Base-by-base conservation (phyloP, 164 flowering plant genomes). In the Litsea cubeba region DNA sequence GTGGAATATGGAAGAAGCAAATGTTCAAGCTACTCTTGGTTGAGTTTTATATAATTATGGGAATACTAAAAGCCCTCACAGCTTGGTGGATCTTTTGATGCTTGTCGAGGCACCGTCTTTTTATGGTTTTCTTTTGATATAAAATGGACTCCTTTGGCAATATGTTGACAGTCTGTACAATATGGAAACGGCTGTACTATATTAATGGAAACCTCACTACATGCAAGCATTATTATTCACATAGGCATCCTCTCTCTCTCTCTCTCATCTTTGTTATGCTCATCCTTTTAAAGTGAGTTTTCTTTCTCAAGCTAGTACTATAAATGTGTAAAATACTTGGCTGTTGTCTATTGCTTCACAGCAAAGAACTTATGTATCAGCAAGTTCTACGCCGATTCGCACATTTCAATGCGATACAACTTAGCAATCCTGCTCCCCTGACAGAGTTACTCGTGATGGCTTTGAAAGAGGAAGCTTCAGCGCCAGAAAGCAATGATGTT, bases 361-460 rank as follows among this genome's bases (percentile, higher is more conserved):
- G 97, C 93, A 94, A 96, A 80, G 99, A 96, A 83, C 97, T 96
- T 70, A 96, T 96, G 97, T 96, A 96, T 76, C 99, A 96, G 82
- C 99, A 91, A 85, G 92, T 83, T 69, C 81, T 96, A 49, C 91
- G 89, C 17, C 92, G 98, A 17, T 96, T 96, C 85, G 89, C 91
- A 26, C 97, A 96, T 85, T 93, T 93, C 82, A 94, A 87, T 88
- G 97, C 90, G 68, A 94, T 96, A 73, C 95, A 94, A 76, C 83
- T 94, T 54, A 96, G 99, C 78, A 88, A 94, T 35, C 93, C 98
- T 46, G 97, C 95, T 30, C 88, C 95, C 14, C 62, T 94, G 65
- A 65, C 68, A 1, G 92, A 94, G 71, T 74, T 96, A 64, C 79
- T 96, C 69, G 73, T 84, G 83, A 82, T 96, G 85, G 99, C 97